A percentile compares a stretch with the other conserved stretches of the same genome.
Evolutionary conservation across 495 filamentous ascomycete species (phyloP).

Genomic region (Neurospora tetrasperma): DNA sequence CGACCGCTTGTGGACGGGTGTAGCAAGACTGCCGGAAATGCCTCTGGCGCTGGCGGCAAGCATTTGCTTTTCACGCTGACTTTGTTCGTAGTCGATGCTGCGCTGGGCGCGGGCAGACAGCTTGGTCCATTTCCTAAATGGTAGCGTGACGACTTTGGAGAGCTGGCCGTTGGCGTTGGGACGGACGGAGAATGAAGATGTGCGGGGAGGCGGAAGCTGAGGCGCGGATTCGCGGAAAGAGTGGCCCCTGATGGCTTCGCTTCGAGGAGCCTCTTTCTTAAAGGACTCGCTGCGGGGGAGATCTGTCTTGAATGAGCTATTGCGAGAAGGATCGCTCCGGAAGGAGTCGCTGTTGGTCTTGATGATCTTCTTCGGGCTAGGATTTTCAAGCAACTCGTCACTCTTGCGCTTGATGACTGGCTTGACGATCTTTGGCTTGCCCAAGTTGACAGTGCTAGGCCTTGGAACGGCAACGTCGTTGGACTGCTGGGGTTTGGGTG

Average conservation of each 20-base stretch:
- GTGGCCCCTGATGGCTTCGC: background rate
- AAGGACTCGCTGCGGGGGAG: background rate
- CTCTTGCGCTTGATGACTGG: constrained; percentile 24
- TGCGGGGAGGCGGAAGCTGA: background rate
- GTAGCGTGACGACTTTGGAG: constrained; percentile 15
- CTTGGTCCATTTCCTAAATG: constrained; percentile 11
- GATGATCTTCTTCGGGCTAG: constrained; percentile 30
- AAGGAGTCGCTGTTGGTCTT: constrained; percentile 18
- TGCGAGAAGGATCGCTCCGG: background rate
- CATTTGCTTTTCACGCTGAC: background rate
- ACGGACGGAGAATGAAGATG: background rate
- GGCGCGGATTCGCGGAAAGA: background rate
- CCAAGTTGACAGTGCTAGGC: background rate
- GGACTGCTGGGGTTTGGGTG: constrained; percentile 1
- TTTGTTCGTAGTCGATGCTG: background rate
- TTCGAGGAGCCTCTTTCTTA: background rate
- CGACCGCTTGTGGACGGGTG: background rate
- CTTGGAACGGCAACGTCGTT: background rate
- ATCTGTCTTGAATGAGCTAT: background rate
- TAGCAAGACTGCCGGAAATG: background rate
- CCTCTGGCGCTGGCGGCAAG: background rate
- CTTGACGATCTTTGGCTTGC: constrained; percentile 16
- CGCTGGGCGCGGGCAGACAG: constrained; percentile 5
- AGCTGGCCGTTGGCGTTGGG: constrained; percentile 10
- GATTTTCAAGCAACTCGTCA: constrained; percentile 18